Conservation (phyloP, 78 protist species). For the Emiliania huxleyi region DNA sequence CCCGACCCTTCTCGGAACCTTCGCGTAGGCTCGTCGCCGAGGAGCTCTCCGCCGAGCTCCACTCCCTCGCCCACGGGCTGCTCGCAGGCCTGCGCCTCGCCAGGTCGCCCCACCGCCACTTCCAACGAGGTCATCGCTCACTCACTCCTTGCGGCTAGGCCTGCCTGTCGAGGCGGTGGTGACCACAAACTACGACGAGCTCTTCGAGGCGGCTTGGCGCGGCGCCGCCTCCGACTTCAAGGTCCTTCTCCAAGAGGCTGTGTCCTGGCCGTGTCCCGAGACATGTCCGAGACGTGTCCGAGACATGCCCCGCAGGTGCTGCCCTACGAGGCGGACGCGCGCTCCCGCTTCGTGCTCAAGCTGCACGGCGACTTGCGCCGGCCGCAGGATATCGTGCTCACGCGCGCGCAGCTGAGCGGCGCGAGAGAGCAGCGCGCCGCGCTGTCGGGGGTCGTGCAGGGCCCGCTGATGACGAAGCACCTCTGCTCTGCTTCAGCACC, state of each 20-base stretch:
- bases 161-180: conserved; percentile 54
- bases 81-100: conserved; percentile 56
- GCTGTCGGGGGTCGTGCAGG: conserved; percentile 68
- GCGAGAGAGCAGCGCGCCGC: conserved; percentile 56
- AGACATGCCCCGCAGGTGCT: neutral
- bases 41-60: conserved; percentile 35
- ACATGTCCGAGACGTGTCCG: no score
- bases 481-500: no score
- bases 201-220: conserved; percentile 63
- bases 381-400: conserved; percentile 68
- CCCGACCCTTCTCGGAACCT: no score
- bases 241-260: conserved; percentile 44
- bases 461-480: conserved; percentile 66
- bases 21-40: conserved; percentile 49
- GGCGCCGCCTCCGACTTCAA: conserved; percentile 18
- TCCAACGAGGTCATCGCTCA: no score
- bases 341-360: conserved; percentile 43
- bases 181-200: conserved; percentile 73
- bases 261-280: no score
- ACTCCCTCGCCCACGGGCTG: conserved; percentile 50
- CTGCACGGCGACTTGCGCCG: conserved; percentile 69
- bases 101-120: no score
- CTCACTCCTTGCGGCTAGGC: no score
- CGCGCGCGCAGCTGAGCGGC: conserved; percentile 62
- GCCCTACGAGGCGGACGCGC: no score